Evolutionary conservation across 148 eudicot genomes (phyloP).

Genomic region (Spergularia bocconei): DNA sequence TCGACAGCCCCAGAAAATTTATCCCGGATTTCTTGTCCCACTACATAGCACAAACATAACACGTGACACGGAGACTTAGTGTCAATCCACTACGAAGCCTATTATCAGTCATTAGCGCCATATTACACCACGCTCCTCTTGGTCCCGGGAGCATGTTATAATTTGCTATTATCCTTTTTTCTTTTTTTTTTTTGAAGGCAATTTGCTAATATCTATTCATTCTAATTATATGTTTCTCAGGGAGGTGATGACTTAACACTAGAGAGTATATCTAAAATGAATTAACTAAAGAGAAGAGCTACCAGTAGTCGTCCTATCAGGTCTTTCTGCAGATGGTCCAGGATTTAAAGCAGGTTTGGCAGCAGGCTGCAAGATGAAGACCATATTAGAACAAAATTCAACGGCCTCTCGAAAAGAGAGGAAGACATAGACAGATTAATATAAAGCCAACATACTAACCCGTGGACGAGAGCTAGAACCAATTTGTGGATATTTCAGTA

Average conservation of each 20-base stretch:
- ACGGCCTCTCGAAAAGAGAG: too few relatives aligned
- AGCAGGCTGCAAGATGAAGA: slow-evolving; percentile 45
- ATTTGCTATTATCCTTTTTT: too few relatives aligned
- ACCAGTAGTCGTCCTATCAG: slow-evolving; percentile 73
- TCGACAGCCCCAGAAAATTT: slow-evolving; percentile 76
- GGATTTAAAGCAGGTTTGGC: slow-evolving; percentile 59
- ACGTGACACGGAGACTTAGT: neutral
- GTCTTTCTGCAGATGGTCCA: slow-evolving; percentile 76
- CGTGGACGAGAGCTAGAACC: slow-evolving; percentile 82
- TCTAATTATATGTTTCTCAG: too few relatives aligned
- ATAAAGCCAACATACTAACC: slow-evolving; percentile 39
- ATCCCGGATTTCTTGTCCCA: slow-evolving; percentile 68
- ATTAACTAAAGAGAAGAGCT: slow-evolving; percentile 15
- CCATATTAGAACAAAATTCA: slow-evolving; percentile 4
- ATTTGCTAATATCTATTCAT: neutral
- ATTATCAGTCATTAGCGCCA: neutral
- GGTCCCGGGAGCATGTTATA: too few relatives aligned
- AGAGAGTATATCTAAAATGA: neutral
- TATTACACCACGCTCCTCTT: too few relatives aligned
- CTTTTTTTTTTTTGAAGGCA: too few relatives aligned
- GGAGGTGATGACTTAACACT: neutral
- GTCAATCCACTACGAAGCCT: neutral
- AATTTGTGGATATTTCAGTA: slow-evolving; percentile 90
- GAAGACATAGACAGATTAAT: neutral
- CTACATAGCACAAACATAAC: slow-evolving; percentile 26